Base-by-base conservation (phyloP, 2,329 filamentous ascomycete species). In the Parastagonospora nodorum region DNA sequence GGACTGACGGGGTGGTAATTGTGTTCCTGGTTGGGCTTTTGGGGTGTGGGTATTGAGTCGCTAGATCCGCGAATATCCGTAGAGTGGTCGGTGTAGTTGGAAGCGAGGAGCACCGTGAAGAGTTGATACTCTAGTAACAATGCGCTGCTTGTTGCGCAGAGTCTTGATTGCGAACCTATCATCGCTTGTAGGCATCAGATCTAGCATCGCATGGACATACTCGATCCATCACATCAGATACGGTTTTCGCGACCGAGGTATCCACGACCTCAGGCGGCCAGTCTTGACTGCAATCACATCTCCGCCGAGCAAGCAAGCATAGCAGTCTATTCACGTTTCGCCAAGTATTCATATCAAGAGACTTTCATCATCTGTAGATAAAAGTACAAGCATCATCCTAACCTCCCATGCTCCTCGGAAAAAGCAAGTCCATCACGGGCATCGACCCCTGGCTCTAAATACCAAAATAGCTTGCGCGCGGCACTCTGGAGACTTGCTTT, bases 381-480 rank as follows among this genome's bases (percentile, higher is more conserved):
- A 12, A 3, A 32, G 7, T 35, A 38, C 37, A 35, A 15, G 16
- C 40, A 36, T 48, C 14, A 43, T 39, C 14, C 42, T 33, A 8
- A 42, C 30, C 31, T 14, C 24, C 12, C 15, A 33, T 19, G 30
- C 30, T 32, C 27, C 10, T 27, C 19, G 32, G 14, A 30, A 46
- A 46, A 50, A 46, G 42, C 30, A 50, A 42, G 16, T 29, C 8
- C 14, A 8, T 4, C 35, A 35, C n/a, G 33, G 15, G 29, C 28
- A 12, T 11, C 19, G 29, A 45, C 48, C 48, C 48, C 31, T 45
- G 38, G 38, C 27, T 24, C 36, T 8, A 27, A 44, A 31, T 14
- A 11, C 48, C 42, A 36, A 19, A 45, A 42, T 46, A 42, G 48
- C 48, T 45, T 50, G 41, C 42, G 42, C 48, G 14, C 35, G 19